Conservation (phyloP, 2,329 filamentous ascomycete species). For the Magnaporthiopsis poae region DNA sequence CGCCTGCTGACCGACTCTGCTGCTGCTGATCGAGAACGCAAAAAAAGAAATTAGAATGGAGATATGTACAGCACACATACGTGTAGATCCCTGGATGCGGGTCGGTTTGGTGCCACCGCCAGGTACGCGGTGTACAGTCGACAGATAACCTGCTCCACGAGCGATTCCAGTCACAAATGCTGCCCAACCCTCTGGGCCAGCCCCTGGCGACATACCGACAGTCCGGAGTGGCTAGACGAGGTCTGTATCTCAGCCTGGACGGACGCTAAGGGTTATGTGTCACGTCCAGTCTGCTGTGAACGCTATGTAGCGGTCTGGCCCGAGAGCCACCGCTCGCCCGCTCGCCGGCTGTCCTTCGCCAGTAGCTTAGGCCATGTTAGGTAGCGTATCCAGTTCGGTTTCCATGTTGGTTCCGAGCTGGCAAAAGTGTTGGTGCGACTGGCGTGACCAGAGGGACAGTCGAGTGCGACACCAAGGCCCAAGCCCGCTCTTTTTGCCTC, state of each 20-base stretch:
- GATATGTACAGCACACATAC: not conserved
- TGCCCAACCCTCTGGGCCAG: not conserved
- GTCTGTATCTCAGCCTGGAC: not conserved
- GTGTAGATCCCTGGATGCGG: not conserved
- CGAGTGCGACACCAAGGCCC: not conserved
- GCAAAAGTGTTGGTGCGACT: not conserved
- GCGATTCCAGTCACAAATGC: not conserved
- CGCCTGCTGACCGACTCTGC: conserved; percentile 1
- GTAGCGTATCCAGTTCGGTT: not conserved
- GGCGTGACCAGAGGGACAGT: not conserved
- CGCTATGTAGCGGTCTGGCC: not conserved
- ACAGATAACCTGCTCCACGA: not conserved
- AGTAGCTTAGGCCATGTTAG: not conserved
- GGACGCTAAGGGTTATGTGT: not conserved
- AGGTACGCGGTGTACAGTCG: not conserved
- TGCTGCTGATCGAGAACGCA: conserved; percentile 1
- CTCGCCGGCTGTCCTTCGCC: not conserved
- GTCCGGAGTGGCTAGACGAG: not conserved
- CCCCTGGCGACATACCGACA: not conserved
- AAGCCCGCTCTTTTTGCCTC: not conserved
- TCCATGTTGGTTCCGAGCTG: not conserved
- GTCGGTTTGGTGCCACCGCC: not conserved
- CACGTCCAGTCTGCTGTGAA: not conserved
- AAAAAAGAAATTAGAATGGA: conserved; percentile 1
- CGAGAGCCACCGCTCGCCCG: not conserved